Base-by-base conservation (phyloP, 2,329 filamentous ascomycete species). In the Zalaria obscura region DNA sequence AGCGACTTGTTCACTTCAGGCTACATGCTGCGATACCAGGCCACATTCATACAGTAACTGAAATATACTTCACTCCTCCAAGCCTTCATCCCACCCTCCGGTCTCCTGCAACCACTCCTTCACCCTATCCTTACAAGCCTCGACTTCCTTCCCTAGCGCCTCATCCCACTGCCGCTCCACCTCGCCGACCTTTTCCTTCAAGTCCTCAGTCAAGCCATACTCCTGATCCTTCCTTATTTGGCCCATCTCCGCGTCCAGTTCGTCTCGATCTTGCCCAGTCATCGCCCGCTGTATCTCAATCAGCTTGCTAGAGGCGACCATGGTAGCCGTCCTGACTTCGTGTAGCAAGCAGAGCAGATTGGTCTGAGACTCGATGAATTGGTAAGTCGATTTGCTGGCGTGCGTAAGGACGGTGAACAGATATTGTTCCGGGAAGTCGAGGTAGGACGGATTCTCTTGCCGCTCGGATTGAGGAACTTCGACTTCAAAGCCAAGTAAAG, bases 351-450 rank as follows among this genome's bases (percentile, higher is more conserved):
- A 96, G 25, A 94, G 70, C 29, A 95, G 68, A 55, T 95, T 95
- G 27, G 78, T 89, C 66, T 96, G 89, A 5, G 79, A 83, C 66
- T 96, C 91, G 54, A 96, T 95, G 62, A 94, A 96, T 59, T 96
- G 91, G 55, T 94, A 93, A 5, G 86, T 89, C 52, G 82, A 88
- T 65, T 91, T 93, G 58, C 93, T 85, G 0, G 87, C 82, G 54
- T 96, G 89, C 4, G 80, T 74, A 5, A 98, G 70, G 25, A 96
- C 67, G 37, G 78, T 82, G 59, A 87, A 91, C 0, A 98, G 72
- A 58, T 98, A 96, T 61, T 95, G 86, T 56, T 95, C 63, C 7
- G 91, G 91, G 55, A 86, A 84, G 1, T 76, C 67, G 48, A 75
- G 72, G 58, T 95, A 96, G 11, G 72, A 71, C 1, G 87, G 85